A percentile compares a stretch with the other conserved stretches of the same genome.
phyloP scores from a whole-genome alignment of 148 eudicot species.

The Cornus controversa region DNA sequence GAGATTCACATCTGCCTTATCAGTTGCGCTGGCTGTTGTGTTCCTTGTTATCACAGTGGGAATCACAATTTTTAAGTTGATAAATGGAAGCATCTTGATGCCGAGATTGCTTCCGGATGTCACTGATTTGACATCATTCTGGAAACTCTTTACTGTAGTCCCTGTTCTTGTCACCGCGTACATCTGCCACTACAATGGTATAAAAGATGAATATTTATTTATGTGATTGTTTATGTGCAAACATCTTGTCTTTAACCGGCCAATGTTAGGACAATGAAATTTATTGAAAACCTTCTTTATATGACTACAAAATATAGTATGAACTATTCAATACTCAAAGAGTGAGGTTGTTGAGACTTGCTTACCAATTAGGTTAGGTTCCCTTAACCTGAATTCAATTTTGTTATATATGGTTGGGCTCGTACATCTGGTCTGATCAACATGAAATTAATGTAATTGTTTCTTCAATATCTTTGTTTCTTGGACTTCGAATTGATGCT shows the following conservation, averaged over 20 bases:
- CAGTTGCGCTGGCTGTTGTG: slow-evolving; percentile 77
- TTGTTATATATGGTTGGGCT: no score
- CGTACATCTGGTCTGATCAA: no score
- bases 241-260: neutral
- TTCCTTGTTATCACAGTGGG: slow-evolving; percentile 70
- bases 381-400: neutral
- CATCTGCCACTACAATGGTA: slow-evolving; percentile 95
- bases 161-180: slow-evolving; percentile 94
- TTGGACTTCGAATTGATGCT: no score
- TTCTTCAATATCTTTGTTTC: no score
- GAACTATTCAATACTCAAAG: neutral
- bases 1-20: slow-evolving; percentile 78
- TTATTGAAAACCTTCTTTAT: neutral
- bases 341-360: neutral
- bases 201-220: slow-evolving; percentile 3
- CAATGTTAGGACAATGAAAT: neutral
- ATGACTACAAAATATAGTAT: neutral
- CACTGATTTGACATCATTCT: slow-evolving; percentile 44
- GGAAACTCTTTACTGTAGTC: slow-evolving; percentile 73
- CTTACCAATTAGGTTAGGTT: neutral
- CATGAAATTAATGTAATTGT: no score
- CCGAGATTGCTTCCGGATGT: slow-evolving; percentile 76
- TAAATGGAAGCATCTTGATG: slow-evolving; percentile 56
- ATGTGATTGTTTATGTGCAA: neutral
- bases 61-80: slow-evolving; percentile 65